phyloP scores from a whole-genome alignment of 1,139 yeast species.

The Yamadazyma atlantica region DNA sequence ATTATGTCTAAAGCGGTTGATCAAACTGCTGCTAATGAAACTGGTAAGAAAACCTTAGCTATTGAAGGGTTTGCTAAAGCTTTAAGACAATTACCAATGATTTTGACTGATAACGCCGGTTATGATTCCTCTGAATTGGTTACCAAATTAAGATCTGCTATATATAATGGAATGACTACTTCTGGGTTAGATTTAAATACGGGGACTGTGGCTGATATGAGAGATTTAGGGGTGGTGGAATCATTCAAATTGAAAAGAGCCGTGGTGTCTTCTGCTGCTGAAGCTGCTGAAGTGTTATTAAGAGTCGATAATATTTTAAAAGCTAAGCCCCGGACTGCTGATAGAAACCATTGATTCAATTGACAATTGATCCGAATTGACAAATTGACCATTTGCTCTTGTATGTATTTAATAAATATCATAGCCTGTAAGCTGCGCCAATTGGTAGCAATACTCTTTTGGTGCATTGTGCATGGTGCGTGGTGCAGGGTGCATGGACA shows the following conservation, averaged over 20 bases:
- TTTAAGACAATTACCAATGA: constrained; percentile 90
- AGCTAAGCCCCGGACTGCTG: constrained; percentile 97
- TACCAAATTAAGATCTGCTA: constrained; percentile 86
- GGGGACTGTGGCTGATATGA: constrained; percentile 90
- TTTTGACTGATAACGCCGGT: constrained; percentile 96
- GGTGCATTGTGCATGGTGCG: too few relatives aligned
- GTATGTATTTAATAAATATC: too few relatives aligned
- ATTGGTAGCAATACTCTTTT: too few relatives aligned
- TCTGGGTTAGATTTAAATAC: constrained; percentile 85
- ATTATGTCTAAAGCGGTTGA: constrained; percentile 97
- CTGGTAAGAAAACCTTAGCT: constrained; percentile 93
- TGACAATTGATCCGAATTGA: background rate
- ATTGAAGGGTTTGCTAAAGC: constrained; percentile 94
- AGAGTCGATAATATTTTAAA: constrained; percentile 95
- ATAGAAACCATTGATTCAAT: constrained; percentile 52
- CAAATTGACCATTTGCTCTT: too few relatives aligned
- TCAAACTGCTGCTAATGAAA: constrained; percentile 87
- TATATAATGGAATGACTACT: constrained; percentile 88
- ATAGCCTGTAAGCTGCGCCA: too few relatives aligned
- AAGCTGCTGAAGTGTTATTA: constrained; percentile 92
- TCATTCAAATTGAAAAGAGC: constrained; percentile 89
- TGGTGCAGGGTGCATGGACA: too few relatives aligned
- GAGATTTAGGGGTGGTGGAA: constrained; percentile 90
- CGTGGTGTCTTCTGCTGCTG: constrained; percentile 94
- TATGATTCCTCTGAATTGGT: constrained; percentile 92